Base-by-base conservation (phyloP, 2,329 filamentous ascomycete genomes). In the Paecilomyces fulvus region DNA sequence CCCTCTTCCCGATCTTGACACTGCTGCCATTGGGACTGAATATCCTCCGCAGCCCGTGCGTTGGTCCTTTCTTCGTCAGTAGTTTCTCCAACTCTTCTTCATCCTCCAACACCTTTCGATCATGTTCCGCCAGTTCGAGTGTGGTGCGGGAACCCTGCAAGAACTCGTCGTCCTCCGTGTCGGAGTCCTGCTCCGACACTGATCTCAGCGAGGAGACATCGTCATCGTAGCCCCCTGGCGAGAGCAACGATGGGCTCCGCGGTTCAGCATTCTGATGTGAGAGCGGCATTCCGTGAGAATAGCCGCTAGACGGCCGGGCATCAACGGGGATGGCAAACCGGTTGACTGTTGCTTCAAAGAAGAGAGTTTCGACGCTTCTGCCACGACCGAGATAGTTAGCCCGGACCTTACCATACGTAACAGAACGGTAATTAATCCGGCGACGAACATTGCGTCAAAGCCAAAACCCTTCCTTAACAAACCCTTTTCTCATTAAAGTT, bases 101-200 rank as follows among this genome's bases (percentile, higher is more conserved):
- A 62, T 91, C 88, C 63, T 89, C 80, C 63, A 92, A 73, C 0
- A 92, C 84, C 48, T 83, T 79, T 49, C 84, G 79, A 67, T 91
- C 88, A 70, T 88, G 84, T 33, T 83, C 82, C 37, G 84, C 81
- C 56, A 90, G 77, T 69, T 91, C 88, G 55, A 81, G 77, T 66
- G 85, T 89, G 61, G 84, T 88, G 51, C 87, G 81, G 31, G 84
- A 84, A 8, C 81, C 81, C 57, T 80, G 77, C 59, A 88, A 75
- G 54, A 89, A 78, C 65, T 88, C 79, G 69, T 90, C 86, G 70
- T 90, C 87, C 62, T 90, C 87, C 72, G 84, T 88, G 67, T 90
- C 87, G 56, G 84, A 87, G 67, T 90, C 87, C 69, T 89, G 86
- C 65, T 88, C 86, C 49, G 74, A 76, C 2, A 73, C 67, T 64